Evolutionary conservation across 257 asterid species (phyloP), one percentile per base, ranked within the genome.

Genomic region (Thymus mandschuricus): DNA sequence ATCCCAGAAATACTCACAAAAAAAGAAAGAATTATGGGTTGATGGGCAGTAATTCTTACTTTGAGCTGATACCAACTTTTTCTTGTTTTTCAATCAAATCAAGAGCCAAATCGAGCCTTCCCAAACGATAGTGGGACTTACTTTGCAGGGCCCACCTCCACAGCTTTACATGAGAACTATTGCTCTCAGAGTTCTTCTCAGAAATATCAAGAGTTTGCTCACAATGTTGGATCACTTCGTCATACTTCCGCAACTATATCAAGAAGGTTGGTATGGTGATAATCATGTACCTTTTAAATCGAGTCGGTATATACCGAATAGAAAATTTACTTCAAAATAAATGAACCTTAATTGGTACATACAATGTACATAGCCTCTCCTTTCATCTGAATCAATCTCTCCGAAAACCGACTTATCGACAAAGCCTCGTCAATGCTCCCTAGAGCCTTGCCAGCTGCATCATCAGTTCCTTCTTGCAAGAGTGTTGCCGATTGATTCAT

Each of bases 141-240:
- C 86, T 69, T 86, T 84, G 92, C 65, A 92, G 82, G 66, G 45
- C 76, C 92, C 95, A 89, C 82, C 98, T 95, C 99, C 99, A 95
- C 66, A 81, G 71, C 63, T 72, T 87, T 73, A 72, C 73, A 59
- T 78, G 75, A 70, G 80, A 78, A 64, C 69, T 76, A 75, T 78
- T 74, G 80, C 82, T 35, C 56, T 29, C 55, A 67, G 76, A 75
- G 75, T 94, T 94, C 83, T 75, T 91, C 79, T 82, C 86, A 71
- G 98, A 86, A 77, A 76, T 60, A 56, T 77, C 87, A 77, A 83
- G 91, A 66, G 93, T 89, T 81, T 80, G 87, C 71, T 86, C 91
- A 70, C 98, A 91, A 33, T 86, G 80, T 76, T 86, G 82, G 76
- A 95, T 89, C 81, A 76, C 95, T 81, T 92, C 93, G 44, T 81